Conservation (phyloP, 306 rosid genomes). For the Oxytropis ochrocephala region DNA sequence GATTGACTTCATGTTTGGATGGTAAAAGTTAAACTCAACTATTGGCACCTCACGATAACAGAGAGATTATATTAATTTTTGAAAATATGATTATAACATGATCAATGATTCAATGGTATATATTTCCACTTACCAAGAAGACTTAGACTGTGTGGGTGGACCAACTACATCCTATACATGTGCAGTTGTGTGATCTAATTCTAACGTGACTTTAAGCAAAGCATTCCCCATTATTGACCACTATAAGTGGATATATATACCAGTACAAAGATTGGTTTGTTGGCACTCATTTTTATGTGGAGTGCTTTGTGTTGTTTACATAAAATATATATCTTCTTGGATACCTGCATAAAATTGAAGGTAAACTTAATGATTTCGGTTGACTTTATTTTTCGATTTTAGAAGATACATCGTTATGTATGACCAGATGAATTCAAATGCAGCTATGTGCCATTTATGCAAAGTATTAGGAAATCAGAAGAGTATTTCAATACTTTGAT, state of each 20-base stretch:
- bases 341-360: background rate
- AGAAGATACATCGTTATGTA: background rate
- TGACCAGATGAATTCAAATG: background rate
- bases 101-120: background rate
- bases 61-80: background rate
- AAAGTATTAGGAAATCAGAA: background rate
- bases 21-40: constrained; percentile 35
- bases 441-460: background rate
- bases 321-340: background rate
- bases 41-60: background rate
- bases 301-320: background rate
- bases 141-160: too few species aligned
- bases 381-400: background rate
- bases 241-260: background rate
- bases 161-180: background rate
- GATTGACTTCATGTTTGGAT: constrained; percentile 67
- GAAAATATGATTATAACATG: constrained; percentile 1
- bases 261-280: background rate
- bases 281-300: background rate
- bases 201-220: background rate
- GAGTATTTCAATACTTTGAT: background rate
- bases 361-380: background rate
- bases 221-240: background rate
- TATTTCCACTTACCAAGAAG: background rate
- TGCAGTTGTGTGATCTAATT: background rate